A percentile compares a stretch with the other conserved stretches of the same genome.
phyloP scores from a whole-genome alignment of 208 protist species.

The Trypanosoma conorhini region DNA sequence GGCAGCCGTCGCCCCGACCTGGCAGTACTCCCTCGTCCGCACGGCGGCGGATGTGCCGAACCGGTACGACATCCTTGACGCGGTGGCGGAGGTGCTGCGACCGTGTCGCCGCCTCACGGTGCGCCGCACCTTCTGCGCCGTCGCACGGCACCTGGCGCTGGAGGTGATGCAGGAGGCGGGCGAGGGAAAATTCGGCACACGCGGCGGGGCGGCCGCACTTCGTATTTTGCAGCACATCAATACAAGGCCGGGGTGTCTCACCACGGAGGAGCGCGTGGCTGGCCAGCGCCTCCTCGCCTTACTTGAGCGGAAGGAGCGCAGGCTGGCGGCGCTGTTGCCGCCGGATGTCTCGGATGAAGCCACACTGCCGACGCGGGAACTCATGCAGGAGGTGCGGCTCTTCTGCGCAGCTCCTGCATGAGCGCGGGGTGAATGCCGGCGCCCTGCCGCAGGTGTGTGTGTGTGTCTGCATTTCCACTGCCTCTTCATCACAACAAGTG shows the following conservation, averaged over 20 bases:
- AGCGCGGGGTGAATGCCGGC: background rate
- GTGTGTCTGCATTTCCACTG: constrained; percentile 19
- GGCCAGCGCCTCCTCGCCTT: background rate
- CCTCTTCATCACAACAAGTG: background rate
- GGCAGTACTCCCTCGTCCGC: constrained; percentile 21
- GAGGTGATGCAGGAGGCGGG: constrained; percentile 15
- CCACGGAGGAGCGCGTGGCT: constrained; percentile 18
- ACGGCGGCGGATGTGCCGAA: constrained; percentile 24
- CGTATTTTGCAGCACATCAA: constrained; percentile 28
- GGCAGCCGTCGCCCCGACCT: background rate
- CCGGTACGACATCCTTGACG: constrained; percentile 31
- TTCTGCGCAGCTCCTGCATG: constrained; percentile 18
- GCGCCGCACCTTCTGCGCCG: constrained; percentile 20
- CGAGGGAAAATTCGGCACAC: constrained; percentile 12
- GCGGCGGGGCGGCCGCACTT: constrained; percentile 19
- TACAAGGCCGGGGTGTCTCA: constrained; percentile 2
- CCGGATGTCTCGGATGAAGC: constrained; percentile 15
- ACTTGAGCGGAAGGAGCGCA: background rate
- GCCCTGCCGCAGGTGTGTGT: background rate
- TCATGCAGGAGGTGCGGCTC: background rate
- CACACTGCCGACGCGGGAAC: constrained; percentile 1
- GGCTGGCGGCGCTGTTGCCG: constrained; percentile 2
- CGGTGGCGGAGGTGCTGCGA: constrained; percentile 17
- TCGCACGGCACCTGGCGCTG: constrained; percentile 23
- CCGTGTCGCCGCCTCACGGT: constrained; percentile 13